Base-by-base conservation (phyloP, 2,329 filamentous ascomycete genomes). In the Herpotrichia juniperi region DNA sequence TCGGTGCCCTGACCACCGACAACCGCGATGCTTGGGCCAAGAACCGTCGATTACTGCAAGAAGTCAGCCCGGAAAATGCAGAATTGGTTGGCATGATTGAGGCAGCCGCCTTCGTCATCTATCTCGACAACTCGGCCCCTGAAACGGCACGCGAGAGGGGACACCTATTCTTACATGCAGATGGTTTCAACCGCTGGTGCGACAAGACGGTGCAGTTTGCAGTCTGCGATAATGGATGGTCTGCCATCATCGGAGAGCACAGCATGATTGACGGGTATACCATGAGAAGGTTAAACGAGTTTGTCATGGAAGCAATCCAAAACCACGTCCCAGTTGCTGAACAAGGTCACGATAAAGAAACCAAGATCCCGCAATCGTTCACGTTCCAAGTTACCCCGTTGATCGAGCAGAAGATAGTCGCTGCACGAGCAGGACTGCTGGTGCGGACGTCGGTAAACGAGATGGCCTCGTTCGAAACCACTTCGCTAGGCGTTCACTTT, bases 221-320 rank as follows among this genome's bases (percentile, higher is more conserved):
- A 6, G n/a, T 42, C 5, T 42, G 17, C 19, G 39, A 42, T 19
- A 22, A 42, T 25, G 39, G 39, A 9, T 21, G 7, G 17, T 42
- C 39, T 42, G 39, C 39, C 6, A 22, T n/a, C 9, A 42, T 42
- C 22, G 39, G 39, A 14, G 39, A 42, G 19, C 39, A 42, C 39
- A 42, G 39, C 17, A 42, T 42, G 39, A 42, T 42, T 25, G 39
- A 42, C 22, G 39, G 39, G 8, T 42, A 42, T n/a, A 25, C 39
- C 10, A 42, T 42, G 39, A 14, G 39, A 22, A 21, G 39, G 10
- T n/a, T 42, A n/a, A 42, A 42, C 39, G n/a, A 9, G 10, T 7
- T n/a, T 25, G 9, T 42, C 12, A 42, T 25, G 8, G 22, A 10
- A 25, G 39, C 39, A 5, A 42, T 42, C 22, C 8, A 7, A 7